A percentile compares a stretch with the other conserved stretches of the same genome.
phyloP scores from a whole-genome alignment of 768 basidiomycete genomes.

The Russula virescens region DNA sequence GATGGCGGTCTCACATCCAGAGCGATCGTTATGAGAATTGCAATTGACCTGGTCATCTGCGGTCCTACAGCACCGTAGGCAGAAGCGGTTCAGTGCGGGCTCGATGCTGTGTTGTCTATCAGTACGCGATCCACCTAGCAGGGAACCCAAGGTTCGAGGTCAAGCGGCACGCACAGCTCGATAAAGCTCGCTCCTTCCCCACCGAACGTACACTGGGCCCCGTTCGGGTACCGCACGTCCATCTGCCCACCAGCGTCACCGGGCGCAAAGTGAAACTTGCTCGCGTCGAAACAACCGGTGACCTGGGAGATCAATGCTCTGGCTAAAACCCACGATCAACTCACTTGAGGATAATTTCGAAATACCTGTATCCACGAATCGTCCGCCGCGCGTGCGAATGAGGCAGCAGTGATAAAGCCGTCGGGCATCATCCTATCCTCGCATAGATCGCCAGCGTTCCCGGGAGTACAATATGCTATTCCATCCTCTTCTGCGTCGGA shows the following conservation, averaged over 20 bases:
- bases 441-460: slow-evolving; percentile 29
- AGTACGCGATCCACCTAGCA: background rate
- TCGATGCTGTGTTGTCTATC: slow-evolving; percentile 36
- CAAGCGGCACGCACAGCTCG: slow-evolving; percentile 36
- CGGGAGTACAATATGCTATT: slow-evolving; percentile 34
- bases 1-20: slow-evolving; percentile 39
- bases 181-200: slow-evolving; percentile 49
- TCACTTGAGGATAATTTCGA: background rate
- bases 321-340: background rate
- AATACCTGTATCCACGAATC: slow-evolving; percentile 39
- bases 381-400: slow-evolving; percentile 32
- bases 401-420: slow-evolving; percentile 37
- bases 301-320: slow-evolving; percentile 26
- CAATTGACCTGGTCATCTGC: slow-evolving; percentile 43
- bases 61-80: slow-evolving; percentile 42
- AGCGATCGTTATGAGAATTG: slow-evolving; percentile 45
- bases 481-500: slow-evolving; percentile 38
- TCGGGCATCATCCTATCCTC: slow-evolving; percentile 28
- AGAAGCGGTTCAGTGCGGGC: slow-evolving; percentile 42
- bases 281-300: slow-evolving; percentile 37
- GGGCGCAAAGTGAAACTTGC: slow-evolving; percentile 30
- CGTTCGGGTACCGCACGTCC: slow-evolving; percentile 46
- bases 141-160: background rate
- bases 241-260: slow-evolving; percentile 45
- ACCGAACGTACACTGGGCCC: slow-evolving; percentile 48